Evolutionary conservation across 192 early-diverging fungal species (phyloP).

Genomic region (Backusella parvicylindrica): DNA sequence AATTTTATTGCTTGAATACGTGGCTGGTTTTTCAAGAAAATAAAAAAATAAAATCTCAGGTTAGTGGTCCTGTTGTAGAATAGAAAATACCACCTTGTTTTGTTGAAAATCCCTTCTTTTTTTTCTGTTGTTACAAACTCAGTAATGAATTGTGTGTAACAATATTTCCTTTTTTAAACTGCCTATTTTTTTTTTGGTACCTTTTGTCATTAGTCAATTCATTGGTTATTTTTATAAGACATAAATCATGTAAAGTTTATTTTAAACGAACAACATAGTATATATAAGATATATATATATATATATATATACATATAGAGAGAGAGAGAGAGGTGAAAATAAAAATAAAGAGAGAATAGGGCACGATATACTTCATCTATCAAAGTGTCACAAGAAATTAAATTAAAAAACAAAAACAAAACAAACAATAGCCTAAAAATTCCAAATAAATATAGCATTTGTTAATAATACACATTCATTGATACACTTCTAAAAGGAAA

Average conservation of each 20-base stretch:
- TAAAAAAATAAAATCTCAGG: too few relatives aligned
- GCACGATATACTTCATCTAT: not conserved
- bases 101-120: not conserved
- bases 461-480: not conserved
- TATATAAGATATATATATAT: too few relatives aligned
- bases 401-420: not conserved
- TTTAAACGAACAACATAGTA: too few relatives aligned
- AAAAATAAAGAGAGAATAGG: not conserved
- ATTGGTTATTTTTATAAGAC: not conserved
- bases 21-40: too few relatives aligned
- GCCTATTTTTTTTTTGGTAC: not conserved
- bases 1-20: too few relatives aligned
- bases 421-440: not conserved
- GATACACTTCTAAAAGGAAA: not conserved
- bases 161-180: too few relatives aligned
- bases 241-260: not conserved
- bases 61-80: too few relatives aligned
- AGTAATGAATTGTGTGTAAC: not conserved
- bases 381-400: not conserved
- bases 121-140: not conserved
- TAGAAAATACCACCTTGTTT: too few relatives aligned
- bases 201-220: not conserved
- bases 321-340: not conserved
- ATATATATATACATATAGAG: too few relatives aligned
- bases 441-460: not conserved